A percentile compares a stretch with the other conserved stretches of the same genome.
These are phyloP conservation scores for Hypoxylon rubiginosum DNA, from an alignment of 2,329 filamentous ascomycete genomes.

Conservation along the genomic window DNA sequence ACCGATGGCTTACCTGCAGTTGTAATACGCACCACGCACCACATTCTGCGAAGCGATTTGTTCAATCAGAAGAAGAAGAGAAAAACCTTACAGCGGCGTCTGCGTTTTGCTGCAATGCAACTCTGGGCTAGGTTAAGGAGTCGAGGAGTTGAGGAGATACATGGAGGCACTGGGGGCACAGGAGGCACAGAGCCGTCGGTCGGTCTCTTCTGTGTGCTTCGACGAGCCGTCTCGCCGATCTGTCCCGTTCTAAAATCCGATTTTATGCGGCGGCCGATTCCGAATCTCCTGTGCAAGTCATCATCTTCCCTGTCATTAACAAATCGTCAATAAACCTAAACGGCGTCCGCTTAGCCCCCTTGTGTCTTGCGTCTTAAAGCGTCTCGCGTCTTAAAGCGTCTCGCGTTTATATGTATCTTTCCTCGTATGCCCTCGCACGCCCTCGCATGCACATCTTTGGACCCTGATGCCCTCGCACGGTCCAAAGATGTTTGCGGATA, in stretches of 20 bases:
- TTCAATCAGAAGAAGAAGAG: too few species aligned
- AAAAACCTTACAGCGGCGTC: constrained; percentile 27
- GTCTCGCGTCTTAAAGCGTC: neutral
- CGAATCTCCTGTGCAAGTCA: constrained; percentile 40
- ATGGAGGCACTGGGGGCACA: constrained; percentile 2
- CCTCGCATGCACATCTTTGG: too few species aligned
- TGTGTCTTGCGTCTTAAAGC: neutral
- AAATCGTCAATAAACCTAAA: constrained; percentile 7
- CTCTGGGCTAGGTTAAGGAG: constrained; percentile 18
- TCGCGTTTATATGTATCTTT: neutral
- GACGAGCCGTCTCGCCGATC: constrained; percentile 33
- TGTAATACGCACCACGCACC: constrained; percentile 15
- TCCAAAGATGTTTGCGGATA: neutral
- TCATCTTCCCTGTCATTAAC: constrained; percentile 33
- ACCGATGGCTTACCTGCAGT: constrained; percentile 30
- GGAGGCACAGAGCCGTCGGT: constrained; percentile 8
- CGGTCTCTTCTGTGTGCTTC: constrained; percentile 11
- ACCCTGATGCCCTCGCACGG: too few species aligned
- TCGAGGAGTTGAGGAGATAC: neutral
- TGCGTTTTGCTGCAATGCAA: constrained; percentile 33
- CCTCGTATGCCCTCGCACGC: neutral
- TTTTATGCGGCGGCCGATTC: constrained; percentile 31
- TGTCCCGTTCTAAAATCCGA: constrained; percentile 16
- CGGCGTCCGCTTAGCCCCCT: too few species aligned
- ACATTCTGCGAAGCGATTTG: constrained; percentile 25